Evolutionary conservation across 108 stramenopile genomes (phyloP).

Genomic region (Cylindrotheca fusiformis): DNA sequence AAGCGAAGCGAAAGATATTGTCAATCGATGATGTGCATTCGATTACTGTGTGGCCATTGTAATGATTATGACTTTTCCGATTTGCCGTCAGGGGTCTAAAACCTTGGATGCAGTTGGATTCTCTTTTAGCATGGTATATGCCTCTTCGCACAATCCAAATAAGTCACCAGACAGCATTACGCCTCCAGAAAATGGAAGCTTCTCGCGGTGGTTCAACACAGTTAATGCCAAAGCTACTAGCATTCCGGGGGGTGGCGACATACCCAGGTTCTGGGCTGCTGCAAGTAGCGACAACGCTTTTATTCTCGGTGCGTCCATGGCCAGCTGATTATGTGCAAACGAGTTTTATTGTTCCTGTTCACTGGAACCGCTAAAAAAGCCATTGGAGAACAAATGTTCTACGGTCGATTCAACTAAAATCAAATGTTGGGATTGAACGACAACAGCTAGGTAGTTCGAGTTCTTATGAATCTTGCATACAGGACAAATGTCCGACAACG

Average conservation of each 20-base stretch:
- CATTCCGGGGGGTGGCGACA: constrained; percentile 41
- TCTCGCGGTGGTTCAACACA: constrained; percentile 20
- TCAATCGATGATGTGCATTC: no score
- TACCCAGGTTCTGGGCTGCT: constrained; percentile 45
- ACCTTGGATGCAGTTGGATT: background rate
- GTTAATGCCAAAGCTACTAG: constrained; percentile 42
- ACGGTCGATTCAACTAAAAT: no score
- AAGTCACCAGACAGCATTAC: constrained; percentile 40
- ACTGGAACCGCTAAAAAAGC: constrained; percentile 20
- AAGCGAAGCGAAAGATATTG: no score
- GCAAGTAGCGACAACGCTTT: constrained; percentile 15
- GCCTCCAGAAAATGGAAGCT: constrained; percentile 25
- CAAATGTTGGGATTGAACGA: no score
- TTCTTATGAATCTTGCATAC: no score
- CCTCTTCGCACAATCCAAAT: constrained; percentile 32
- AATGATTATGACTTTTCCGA: no score
- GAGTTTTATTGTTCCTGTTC: background rate
- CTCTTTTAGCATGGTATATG: constrained; percentile 22
- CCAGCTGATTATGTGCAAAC: constrained; percentile 23
- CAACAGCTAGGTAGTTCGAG: no score
- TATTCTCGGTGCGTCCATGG: constrained; percentile 16
- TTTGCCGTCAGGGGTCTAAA: background rate
- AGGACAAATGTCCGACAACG: no score
- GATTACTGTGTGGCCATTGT: no score
- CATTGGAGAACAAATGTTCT: constrained; percentile 24